A percentile compares a stretch with the other conserved stretches of the same genome.
Evolutionary conservation across 805 yeast genomes (phyloP).

Genomic region (Starmerella vitae): DNA sequence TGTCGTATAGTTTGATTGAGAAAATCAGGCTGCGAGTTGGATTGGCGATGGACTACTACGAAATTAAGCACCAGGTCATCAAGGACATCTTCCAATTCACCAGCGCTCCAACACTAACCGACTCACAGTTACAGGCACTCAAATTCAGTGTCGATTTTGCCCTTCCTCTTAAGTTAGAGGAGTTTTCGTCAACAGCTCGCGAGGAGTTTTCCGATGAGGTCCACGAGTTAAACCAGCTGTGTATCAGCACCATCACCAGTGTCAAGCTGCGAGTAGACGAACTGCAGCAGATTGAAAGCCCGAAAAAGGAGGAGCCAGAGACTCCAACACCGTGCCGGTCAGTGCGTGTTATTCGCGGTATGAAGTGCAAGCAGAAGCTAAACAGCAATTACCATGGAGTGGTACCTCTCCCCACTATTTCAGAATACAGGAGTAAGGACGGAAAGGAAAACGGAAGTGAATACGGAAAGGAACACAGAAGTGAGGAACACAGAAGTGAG

Average conservation of each 20-base stretch:
- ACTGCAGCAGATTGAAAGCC: not conserved
- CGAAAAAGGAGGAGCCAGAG: too few relatives aligned
- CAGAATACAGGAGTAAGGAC: too few relatives aligned
- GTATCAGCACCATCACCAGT: not conserved
- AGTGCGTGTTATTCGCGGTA: not conserved
- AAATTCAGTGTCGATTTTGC: slow-evolving; percentile 3
- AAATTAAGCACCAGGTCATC: slow-evolving; percentile 5
- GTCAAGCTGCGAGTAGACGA: not conserved
- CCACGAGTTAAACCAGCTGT: slow-evolving; percentile 1
- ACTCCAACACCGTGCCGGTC: too few relatives aligned
- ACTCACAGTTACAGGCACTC: not conserved
- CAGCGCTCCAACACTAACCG: not conserved
- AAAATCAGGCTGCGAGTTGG: slow-evolving; percentile 1
- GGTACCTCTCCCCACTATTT: too few relatives aligned
- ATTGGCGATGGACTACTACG: slow-evolving; percentile 7
- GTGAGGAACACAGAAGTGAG: too few relatives aligned
- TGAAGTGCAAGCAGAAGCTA: not conserved
- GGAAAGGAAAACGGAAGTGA: too few relatives aligned
- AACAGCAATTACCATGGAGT: not conserved
- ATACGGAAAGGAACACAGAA: too few relatives aligned
- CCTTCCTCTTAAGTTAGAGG: slow-evolving; percentile 10
- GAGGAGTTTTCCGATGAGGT: slow-evolving; percentile 5
- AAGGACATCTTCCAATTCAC: slow-evolving; percentile 4
- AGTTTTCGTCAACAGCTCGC: slow-evolving; percentile 2
- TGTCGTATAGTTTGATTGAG: too few relatives aligned